phyloP scores from a whole-genome alignment of 129 eudicot species.

The Saussurea involucrata region DNA sequence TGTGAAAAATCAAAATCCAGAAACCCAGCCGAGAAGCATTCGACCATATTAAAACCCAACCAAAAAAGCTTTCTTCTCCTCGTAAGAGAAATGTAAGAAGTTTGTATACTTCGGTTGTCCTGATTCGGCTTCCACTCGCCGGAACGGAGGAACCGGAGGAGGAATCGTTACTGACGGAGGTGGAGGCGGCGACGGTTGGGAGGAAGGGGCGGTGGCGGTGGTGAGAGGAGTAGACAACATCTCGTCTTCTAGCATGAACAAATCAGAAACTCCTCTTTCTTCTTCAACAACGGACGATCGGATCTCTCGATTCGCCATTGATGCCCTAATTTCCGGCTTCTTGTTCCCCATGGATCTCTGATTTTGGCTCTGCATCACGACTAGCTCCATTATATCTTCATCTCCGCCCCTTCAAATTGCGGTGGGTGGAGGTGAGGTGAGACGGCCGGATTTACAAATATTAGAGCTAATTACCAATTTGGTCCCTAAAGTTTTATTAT shows the following conservation, averaged over 20 bases:
- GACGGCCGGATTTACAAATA: no score
- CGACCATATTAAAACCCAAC: no score
- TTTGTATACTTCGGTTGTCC: constrained; percentile 22
- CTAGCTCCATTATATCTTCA: constrained; percentile 60
- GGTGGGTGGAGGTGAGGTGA: no score
- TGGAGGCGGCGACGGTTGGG: constrained; percentile 12
- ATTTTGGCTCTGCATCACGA: constrained; percentile 53
- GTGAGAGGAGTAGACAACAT: constrained; percentile 22
- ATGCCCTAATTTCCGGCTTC: constrained; percentile 22
- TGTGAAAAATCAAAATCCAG: no score
- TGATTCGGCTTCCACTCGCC: constrained; percentile 7
- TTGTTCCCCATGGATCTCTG: constrained; percentile 28
- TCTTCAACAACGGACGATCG: constrained; percentile 23
- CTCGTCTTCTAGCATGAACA: constrained; percentile 64
- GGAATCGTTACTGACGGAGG: constrained; percentile 21
- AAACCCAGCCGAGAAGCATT: no score
- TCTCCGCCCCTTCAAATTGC: constrained; percentile 35
- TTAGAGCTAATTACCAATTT: no score
- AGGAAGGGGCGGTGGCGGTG: not conserved
- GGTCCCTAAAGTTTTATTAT: no score
- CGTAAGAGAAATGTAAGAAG: constrained; percentile 43
- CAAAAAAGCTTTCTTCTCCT: no score
- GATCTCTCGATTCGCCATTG: constrained; percentile 16
- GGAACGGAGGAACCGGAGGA: constrained; percentile 21
- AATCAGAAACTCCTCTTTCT: constrained; percentile 19